Evolutionary conservation across 1,139 yeast species (phyloP), one percentile per base, ranked within the genome.

Genomic region (Candida glucosophila): DNA sequence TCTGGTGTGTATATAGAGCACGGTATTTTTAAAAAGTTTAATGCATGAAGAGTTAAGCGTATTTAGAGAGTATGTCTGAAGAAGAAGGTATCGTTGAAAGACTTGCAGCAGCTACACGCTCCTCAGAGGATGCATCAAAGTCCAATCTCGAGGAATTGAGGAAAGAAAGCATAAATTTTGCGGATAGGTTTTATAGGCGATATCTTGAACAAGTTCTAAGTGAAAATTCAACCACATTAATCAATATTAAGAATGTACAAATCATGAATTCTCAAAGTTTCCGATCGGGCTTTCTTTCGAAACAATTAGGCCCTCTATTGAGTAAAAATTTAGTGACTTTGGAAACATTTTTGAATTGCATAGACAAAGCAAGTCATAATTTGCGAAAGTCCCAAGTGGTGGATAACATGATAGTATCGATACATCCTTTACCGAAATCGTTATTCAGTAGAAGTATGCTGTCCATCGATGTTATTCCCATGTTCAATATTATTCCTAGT

Each of bases 301-400:
- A 56, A 4, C 90, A 80, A 39, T 50, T 81, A 20, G 46, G 48
- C 12, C 81, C 83, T 2, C 47, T 80, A 26, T 50, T 76, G 19
- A 43, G 51, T 18, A 41, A 48, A 8, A 40, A 49, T 4, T 37
- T 49, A 3, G 27, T 45, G 11, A 63, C 68, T 4, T 45, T 74
- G 17, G 42, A 47, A 11, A 43, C 49, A 4, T 53, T 72, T 15
- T 41, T 71, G 14, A 19, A 34, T 1, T 51, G 54, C 12, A 41
- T 73, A 5, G 79, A 74, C 31, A 31, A 42, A 5, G 61, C 67
- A 2, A 54, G 67, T 8, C 49, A 44, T 16, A 66, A 65, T 25
- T 60, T 75, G 17, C 40, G 43, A 13, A 52, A 52, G 19, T 54
- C 62, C 22, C 69, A 64, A 6, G 43, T 70, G n/a, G 61, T 67